Percentiles rank a stretch among this genome's conserved stretches.
Evolutionary conservation across 176 grass and related monocot species (phyloP).

Genomic region (Juncus inflexus): DNA sequence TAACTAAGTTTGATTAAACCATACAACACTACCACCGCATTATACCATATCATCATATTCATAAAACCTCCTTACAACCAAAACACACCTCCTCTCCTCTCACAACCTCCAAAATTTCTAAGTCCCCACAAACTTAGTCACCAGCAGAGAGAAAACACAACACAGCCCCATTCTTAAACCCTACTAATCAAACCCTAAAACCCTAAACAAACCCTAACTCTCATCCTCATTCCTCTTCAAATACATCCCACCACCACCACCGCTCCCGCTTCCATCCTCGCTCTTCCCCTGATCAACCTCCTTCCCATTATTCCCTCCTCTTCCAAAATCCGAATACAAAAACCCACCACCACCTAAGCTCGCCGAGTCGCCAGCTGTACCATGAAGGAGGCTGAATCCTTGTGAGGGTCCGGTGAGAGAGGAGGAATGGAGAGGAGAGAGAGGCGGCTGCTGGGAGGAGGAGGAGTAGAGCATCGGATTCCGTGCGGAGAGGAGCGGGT

Average conservation of each 20-base stretch:
- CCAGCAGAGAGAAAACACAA: constrained; percentile 10
- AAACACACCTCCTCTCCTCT: background rate
- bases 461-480: constrained; percentile 73
- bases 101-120: constrained; percentile 22
- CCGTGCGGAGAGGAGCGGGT: constrained; percentile 34
- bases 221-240: constrained; percentile 89
- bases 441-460: constrained; percentile 54
- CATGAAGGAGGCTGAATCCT: constrained; percentile 87
- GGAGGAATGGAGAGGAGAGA: constrained; percentile 54
- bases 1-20: background rate
- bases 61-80: no score
- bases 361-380: constrained; percentile 30
- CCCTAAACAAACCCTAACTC: constrained; percentile 17
- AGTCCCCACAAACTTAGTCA: constrained; percentile 21
- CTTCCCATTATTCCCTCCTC: constrained; percentile 33
- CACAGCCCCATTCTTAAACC: constrained; percentile 3
- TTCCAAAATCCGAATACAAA: constrained; percentile 61
- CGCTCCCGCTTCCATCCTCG: constrained; percentile 49
- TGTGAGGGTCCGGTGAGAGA: constrained; percentile 40
- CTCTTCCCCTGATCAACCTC: constrained; percentile 43
- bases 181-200: constrained; percentile 11
- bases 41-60: constrained; percentile 1
- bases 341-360: constrained; percentile 54
- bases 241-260: constrained; percentile 67
- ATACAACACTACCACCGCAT: constrained; percentile 5